Conservation (phyloP, 1,284 basidiomycete genomes). For the Ceratobasidium sp. region DNA sequence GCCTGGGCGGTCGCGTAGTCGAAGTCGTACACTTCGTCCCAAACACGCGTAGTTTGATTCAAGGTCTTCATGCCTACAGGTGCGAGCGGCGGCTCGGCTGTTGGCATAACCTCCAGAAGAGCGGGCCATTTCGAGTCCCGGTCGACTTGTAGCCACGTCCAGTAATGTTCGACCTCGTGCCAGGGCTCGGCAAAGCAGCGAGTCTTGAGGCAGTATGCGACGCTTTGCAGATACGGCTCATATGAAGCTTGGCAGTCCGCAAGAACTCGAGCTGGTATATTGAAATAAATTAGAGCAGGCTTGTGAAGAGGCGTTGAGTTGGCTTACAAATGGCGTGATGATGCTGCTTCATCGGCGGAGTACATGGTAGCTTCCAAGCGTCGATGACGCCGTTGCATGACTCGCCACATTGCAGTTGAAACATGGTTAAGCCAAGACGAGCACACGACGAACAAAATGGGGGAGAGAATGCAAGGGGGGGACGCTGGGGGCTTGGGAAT, state of each 20-base stretch:
- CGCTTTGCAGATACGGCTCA: slow-evolving; percentile 11
- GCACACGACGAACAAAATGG: too few relatives aligned
- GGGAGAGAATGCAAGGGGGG: too few relatives aligned
- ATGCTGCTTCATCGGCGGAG: slow-evolving; percentile 32
- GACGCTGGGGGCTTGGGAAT: too few relatives aligned
- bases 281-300: too few relatives aligned
- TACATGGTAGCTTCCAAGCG: slow-evolving; percentile 27
- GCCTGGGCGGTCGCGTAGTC: slow-evolving; percentile 38
- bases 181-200: slow-evolving; percentile 23
- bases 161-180: slow-evolving; percentile 32
- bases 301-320: too few relatives aligned
- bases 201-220: slow-evolving; percentile 35
- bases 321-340: slow-evolving; percentile 36
- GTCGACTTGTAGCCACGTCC: slow-evolving; percentile 38
- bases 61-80: slow-evolving; percentile 18
- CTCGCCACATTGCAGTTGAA: slow-evolving; percentile 41
- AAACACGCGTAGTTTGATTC: slow-evolving; percentile 15
- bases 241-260: slow-evolving; percentile 31
- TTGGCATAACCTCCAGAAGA: slow-evolving; percentile 2
- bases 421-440: neutral
- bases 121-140: slow-evolving; percentile 28
- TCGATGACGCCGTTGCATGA: slow-evolving; percentile 43
- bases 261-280: neutral
- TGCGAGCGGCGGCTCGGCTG: slow-evolving; percentile 23
- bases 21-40: slow-evolving; percentile 4